Percentiles rank a stretch among this genome's conserved stretches.
These are phyloP conservation scores for Amanita exitialis DNA, from an alignment of 768 basidiomycete genomes.

Conservation along the genomic window DNA sequence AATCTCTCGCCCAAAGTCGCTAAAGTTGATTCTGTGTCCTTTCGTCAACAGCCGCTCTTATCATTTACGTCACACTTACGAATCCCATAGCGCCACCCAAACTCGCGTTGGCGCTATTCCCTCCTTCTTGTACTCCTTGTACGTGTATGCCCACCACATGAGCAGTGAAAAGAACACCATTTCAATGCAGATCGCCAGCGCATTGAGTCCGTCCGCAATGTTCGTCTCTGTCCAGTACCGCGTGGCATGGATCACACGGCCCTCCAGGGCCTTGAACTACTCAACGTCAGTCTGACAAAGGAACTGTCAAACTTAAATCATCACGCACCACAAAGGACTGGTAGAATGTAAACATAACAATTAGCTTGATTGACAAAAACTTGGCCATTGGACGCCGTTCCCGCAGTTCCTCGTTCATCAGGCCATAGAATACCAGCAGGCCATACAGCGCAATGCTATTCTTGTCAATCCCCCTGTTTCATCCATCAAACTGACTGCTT, in stretches of 20 bases:
- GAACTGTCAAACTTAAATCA: not conserved
- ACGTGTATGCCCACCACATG: conserved; percentile 82
- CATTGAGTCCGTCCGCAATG: conserved; percentile 75
- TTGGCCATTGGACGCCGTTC: conserved; percentile 74
- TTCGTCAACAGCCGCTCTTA: not conserved
- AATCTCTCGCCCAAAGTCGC: conserved; percentile 64
- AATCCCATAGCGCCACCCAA: conserved; percentile 67
- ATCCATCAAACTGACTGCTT: conserved; percentile 7
- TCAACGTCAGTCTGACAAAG: not conserved
- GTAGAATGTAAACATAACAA: conserved; percentile 86
- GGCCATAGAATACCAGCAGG: conserved; percentile 70
- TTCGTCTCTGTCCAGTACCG: conserved; percentile 79
- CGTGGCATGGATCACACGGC: conserved; percentile 63
- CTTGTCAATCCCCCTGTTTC: not conserved
- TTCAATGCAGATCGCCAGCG: conserved; percentile 80
- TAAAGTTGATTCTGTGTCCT: conserved; percentile 19
- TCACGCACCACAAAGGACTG: conserved; percentile 62
- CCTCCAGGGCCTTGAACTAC: conserved; percentile 59
- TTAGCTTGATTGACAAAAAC: conserved; percentile 80
- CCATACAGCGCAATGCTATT: conserved; percentile 80
- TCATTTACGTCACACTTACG: conserved; percentile 20
- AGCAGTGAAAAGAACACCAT: conserved; percentile 74
- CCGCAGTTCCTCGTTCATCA: conserved; percentile 71
- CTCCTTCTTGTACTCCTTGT: conserved; percentile 48
- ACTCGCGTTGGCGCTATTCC: conserved; percentile 39